Base-by-base conservation (phyloP, 169 alveolate genomes). In the Eimeria praecox region DNA sequence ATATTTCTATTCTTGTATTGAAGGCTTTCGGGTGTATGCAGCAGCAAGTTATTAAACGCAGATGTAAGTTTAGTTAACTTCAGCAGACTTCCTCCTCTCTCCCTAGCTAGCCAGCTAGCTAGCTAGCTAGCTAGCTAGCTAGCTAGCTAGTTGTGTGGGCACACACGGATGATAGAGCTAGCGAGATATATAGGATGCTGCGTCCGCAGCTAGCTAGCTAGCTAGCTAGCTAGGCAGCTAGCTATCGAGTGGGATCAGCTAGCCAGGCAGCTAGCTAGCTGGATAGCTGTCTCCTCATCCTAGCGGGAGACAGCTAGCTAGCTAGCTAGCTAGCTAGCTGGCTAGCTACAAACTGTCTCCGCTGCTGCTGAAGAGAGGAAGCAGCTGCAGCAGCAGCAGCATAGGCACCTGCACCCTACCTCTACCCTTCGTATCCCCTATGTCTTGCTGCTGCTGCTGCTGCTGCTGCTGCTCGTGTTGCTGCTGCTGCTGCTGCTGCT, bases 1-100 rank as follows among this genome's bases (percentile, higher is more conserved):
- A 98, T 93, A 94, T 98, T 83, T 97, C 99, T 3, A 33, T 96
- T 14, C 46, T 96, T 22, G 96, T 62, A 18, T 38, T 96, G 73
- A 87, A 90, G 77, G 97, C 96, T 30, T 95, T 95, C 33, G 96
- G 90, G 3, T n/a, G 2, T 3, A 44, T 38, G 73, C 92, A 86
- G 56, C 10, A 91, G 35, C 71, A 90, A 83, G 78, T 82, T 16
- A 10, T 49, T n/a, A 44, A 82, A 22, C 85, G 40, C n/a, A 59
- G 75, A 22, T 49, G 83, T 89, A 46, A 38, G 86, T 4, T 5
- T 0, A 49, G 12, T 12, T 8, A 5, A 12, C 56, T 49, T 10
- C 46, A 10, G 18, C 9, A 33, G 42, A 8, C 35, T 35, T 75
- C 35, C 66, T 22, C n/a, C 14, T 2, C 56, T 69, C 77, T 83